phyloP scores from a whole-genome alignment of 805 yeast genomes.

The Spathaspora boniae region DNA sequence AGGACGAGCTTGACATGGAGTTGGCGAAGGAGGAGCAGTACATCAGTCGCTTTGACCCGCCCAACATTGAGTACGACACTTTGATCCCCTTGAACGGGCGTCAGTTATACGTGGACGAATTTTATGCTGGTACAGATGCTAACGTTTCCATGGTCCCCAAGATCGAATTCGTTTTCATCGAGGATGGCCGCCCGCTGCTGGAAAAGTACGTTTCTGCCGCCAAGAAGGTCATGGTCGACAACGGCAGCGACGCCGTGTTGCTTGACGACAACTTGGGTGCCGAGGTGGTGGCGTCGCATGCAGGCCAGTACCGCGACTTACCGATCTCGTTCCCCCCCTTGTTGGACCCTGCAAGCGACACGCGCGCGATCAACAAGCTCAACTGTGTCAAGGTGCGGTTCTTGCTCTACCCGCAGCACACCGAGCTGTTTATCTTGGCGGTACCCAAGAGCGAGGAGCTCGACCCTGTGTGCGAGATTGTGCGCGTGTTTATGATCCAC shows the following conservation, averaged over 20 bases:
- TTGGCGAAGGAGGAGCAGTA: constrained; percentile 24
- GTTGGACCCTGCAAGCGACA: constrained; percentile 11
- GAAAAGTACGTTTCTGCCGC: too few species aligned
- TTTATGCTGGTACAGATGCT: constrained; percentile 13
- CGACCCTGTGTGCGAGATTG: constrained; percentile 64
- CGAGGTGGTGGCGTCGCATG: constrained; percentile 24
- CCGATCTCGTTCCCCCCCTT: constrained; percentile 38
- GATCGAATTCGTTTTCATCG: constrained; percentile 14
- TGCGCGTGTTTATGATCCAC: constrained; percentile 41
- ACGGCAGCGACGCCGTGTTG: constrained; percentile 17
- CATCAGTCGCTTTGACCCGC: constrained; percentile 41
- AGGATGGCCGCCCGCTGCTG: neutral
- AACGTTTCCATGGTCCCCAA: constrained; percentile 18
- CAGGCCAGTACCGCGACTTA: constrained; percentile 28
- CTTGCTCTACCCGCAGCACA: constrained; percentile 42
- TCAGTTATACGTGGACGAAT: constrained; percentile 30
- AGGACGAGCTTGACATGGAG: constrained; percentile 14
- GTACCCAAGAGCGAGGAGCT: constrained; percentile 53
- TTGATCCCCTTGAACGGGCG: constrained; percentile 22
- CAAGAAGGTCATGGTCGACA: neutral
- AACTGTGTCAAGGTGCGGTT: constrained; percentile 31
- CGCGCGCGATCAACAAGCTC: constrained; percentile 18
- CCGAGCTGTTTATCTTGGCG: constrained; percentile 48
- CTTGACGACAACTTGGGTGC: constrained; percentile 29
- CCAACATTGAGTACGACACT: constrained; percentile 31